Evolutionary conservation across 106 monocot species (phyloP).

Genomic region (Dendrobium huoshanense): DNA sequence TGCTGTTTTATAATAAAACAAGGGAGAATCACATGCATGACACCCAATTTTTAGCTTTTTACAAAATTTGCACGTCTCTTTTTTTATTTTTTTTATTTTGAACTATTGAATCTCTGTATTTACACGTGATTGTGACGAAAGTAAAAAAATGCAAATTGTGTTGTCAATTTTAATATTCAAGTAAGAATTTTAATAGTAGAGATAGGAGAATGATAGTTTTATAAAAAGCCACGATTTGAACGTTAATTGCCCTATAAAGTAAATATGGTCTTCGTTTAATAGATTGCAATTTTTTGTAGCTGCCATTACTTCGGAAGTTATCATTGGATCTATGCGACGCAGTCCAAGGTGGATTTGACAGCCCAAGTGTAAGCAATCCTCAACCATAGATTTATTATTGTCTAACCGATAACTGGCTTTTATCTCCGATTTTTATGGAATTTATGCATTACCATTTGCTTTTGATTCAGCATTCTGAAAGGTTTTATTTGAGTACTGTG

Average conservation of each 20-base stretch:
- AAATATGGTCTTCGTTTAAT: not conserved
- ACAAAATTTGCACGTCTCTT: no score
- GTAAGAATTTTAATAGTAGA: no score
- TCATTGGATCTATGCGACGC: slow-evolving; percentile 71
- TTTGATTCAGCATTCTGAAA: slow-evolving; percentile 31
- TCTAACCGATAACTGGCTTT: not conserved
- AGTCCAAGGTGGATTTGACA: slow-evolving; percentile 55
- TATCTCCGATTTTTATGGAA: not conserved
- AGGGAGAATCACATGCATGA: no score
- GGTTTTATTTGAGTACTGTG: slow-evolving; percentile 31
- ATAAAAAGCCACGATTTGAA: no score
- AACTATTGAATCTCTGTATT: no score
- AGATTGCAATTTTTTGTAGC: slow-evolving; percentile 22
- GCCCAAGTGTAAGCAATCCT: slow-evolving; percentile 40
- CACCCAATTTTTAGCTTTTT: no score
- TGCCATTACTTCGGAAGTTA: slow-evolving; percentile 49
- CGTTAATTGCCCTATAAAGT: not conserved
- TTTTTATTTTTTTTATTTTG: no score
- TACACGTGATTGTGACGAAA: no score
- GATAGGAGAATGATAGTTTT: no score
- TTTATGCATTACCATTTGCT: not conserved
- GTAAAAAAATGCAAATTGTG: no score
- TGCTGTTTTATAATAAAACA: not conserved
- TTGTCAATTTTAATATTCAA: no score
- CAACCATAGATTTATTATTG: not conserved